phyloP scores from a whole-genome alignment of 768 basidiomycete genomes.

The Lanmaoa rubissima region DNA sequence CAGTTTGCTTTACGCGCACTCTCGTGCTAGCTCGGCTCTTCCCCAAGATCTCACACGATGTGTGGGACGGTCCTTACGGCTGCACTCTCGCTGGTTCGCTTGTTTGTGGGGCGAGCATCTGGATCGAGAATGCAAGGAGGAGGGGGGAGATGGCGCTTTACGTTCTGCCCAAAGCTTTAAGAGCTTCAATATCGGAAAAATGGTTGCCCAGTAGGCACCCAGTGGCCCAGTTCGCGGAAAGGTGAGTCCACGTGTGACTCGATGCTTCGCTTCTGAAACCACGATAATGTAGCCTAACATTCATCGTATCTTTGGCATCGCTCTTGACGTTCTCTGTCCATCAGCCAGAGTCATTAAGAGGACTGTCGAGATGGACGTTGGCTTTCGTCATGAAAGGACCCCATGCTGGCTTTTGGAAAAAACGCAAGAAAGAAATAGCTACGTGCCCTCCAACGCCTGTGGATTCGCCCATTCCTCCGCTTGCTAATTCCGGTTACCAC shows the following conservation, averaged over 20 bases:
- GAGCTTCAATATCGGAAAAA: conserved; percentile 56
- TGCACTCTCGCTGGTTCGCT: conserved; percentile 65
- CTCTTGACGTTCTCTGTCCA: conserved; percentile 64
- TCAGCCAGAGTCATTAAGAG: conserved; percentile 63
- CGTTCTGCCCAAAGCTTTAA: conserved; percentile 68
- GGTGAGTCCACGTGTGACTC: conserved; percentile 38
- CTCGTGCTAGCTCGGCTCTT: conserved; percentile 60
- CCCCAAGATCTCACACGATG: conserved; percentile 68
- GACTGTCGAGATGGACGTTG: conserved; percentile 70
- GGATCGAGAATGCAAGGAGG: conserved; percentile 69
- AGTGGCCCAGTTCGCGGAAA: conserved; percentile 47
- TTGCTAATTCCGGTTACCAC: background rate
- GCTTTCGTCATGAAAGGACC: conserved; percentile 65
- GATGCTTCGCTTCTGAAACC: conserved; percentile 8
- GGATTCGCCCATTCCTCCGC: conserved; percentile 2
- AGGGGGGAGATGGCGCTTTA: conserved; percentile 81
- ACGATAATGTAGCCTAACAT: conserved; percentile 45
- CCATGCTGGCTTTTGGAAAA: conserved; percentile 53
- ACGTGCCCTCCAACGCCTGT: conserved; percentile 8
- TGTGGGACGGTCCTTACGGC: conserved; percentile 78
- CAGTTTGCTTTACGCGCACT: conserved; percentile 69
- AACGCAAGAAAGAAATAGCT: conserved; percentile 17
- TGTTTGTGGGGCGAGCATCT: conserved; percentile 72
- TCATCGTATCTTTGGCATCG: conserved; percentile 61
- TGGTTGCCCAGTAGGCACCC: conserved; percentile 48